These are phyloP conservation scores for Aphanomyces invadans DNA, from an alignment of 352 stramenopile species.

Conservation along the genomic window DNA sequence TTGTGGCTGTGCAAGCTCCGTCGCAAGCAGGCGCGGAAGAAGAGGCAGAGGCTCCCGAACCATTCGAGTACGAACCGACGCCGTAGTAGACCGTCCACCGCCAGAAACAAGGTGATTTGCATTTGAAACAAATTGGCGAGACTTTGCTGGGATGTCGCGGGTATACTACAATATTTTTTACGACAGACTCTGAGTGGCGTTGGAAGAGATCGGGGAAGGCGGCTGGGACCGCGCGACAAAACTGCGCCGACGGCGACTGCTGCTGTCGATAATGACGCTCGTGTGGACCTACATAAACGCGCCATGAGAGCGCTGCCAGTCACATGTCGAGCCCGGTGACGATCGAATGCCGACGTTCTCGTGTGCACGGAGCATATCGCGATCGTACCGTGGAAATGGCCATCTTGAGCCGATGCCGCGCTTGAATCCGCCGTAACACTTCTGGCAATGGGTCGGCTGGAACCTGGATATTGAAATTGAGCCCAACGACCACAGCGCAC, in stretches of 20 bases:
- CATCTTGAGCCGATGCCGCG: conserved; percentile 14
- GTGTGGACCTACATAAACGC: conserved; percentile 2
- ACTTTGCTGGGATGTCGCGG: too few relatives aligned
- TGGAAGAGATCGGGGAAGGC: neutral
- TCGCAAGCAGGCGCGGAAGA: conserved; percentile 85
- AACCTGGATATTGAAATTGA: conserved; percentile 28
- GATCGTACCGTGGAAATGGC: conserved; percentile 17
- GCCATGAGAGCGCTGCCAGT: too few relatives aligned
- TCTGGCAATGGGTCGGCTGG: conserved; percentile 2
- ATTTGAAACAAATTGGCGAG: too few relatives aligned
- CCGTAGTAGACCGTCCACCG: neutral
- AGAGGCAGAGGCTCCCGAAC: conserved; percentile 90
- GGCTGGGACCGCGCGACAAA: neutral
- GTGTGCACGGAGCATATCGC: too few relatives aligned
- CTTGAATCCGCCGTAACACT: conserved; percentile 2
- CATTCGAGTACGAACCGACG: conserved; percentile 94
- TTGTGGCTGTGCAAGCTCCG: conserved; percentile 89
- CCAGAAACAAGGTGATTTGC: too few relatives aligned
- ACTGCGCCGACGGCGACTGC: neutral
- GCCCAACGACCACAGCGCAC: too few relatives aligned
- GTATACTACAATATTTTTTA: too few relatives aligned
- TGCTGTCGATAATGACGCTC: conserved; percentile 1
- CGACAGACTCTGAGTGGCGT: neutral
- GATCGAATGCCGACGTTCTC: too few relatives aligned
- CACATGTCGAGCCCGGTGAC: too few relatives aligned